phyloP scores from a whole-genome alignment of 164 flowering plant genomes.

The Berberis vulgaris region DNA sequence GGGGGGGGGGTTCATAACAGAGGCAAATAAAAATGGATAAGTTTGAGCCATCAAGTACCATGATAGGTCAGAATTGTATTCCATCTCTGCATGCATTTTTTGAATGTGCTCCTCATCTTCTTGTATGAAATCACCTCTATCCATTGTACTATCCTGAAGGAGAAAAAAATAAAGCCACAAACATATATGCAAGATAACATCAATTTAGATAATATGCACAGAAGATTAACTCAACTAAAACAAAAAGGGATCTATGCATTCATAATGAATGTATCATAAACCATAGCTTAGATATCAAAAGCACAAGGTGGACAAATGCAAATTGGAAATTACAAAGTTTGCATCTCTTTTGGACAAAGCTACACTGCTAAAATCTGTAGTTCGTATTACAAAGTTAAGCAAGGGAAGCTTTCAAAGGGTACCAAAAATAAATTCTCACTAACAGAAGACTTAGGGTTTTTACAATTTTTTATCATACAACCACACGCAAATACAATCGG shows the following conservation, averaged over 20 bases:
- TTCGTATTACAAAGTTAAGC: too few species aligned
- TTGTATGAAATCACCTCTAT: conserved; percentile 22
- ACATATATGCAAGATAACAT: neutral
- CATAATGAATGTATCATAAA: too few species aligned
- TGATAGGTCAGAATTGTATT: conserved; percentile 85
- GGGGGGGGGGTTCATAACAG: too few species aligned
- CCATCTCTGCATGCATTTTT: conserved; percentile 85
- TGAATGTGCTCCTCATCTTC: conserved; percentile 54
- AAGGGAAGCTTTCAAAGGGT: too few species aligned
- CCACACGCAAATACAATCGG: too few species aligned
- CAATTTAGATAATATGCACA: neutral
- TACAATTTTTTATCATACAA: too few species aligned
- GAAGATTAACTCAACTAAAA: neutral
- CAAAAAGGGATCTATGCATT: too few species aligned
- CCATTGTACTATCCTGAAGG: conserved; percentile 32
- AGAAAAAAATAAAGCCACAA: neutral
- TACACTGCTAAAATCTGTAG: too few species aligned
- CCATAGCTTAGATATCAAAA: neutral
- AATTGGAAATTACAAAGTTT: too few species aligned
- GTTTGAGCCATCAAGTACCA: conserved; percentile 40
- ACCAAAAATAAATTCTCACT: too few species aligned
- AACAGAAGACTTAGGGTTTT: too few species aligned
- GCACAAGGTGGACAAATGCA: neutral
- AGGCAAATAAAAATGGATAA: neutral
- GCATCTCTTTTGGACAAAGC: too few species aligned